phyloP scores from a whole-genome alignment of 805 yeast species.

The Blastobotrys robertii region DNA sequence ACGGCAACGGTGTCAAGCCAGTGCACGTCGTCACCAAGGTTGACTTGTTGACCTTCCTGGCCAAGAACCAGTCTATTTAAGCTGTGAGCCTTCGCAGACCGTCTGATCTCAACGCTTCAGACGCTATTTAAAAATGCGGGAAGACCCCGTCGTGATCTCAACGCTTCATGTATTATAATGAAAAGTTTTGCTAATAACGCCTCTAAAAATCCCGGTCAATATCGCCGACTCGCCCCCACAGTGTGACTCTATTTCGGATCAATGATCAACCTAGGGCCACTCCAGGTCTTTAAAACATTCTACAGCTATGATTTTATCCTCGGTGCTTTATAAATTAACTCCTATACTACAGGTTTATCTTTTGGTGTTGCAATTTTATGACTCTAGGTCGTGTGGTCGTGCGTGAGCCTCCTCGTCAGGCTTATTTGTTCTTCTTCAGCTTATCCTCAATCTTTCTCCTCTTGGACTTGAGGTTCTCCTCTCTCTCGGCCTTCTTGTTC shows the following conservation, averaged over 20 bases:
- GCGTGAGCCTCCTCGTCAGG: too few relatives aligned
- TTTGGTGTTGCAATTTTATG: too few relatives aligned
- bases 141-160: background rate
- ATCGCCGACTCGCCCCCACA: too few relatives aligned
- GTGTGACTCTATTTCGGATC: too few relatives aligned
- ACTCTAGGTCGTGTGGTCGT: too few relatives aligned
- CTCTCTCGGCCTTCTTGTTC: constrained; percentile 69
- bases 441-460: constrained; percentile 35
- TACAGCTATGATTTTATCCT: too few relatives aligned
- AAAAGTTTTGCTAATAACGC: too few relatives aligned
- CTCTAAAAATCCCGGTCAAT: too few relatives aligned
- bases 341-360: background rate
- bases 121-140: too few relatives aligned
- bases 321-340: background rate
- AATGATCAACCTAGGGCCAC: too few relatives aligned
- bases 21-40: constrained; percentile 82
- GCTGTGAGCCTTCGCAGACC: background rate
- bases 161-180: background rate
- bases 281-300: too few relatives aligned
- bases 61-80: constrained; percentile 15
- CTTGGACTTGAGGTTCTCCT: constrained; percentile 60
- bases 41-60: constrained; percentile 50
- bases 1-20: constrained; percentile 44
- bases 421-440: constrained; percentile 11
- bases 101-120: too few relatives aligned